Evolutionary conservation across 2,329 filamentous ascomycete genomes (phyloP).

Genomic region (Neoscytalidium dimidiatum): DNA sequence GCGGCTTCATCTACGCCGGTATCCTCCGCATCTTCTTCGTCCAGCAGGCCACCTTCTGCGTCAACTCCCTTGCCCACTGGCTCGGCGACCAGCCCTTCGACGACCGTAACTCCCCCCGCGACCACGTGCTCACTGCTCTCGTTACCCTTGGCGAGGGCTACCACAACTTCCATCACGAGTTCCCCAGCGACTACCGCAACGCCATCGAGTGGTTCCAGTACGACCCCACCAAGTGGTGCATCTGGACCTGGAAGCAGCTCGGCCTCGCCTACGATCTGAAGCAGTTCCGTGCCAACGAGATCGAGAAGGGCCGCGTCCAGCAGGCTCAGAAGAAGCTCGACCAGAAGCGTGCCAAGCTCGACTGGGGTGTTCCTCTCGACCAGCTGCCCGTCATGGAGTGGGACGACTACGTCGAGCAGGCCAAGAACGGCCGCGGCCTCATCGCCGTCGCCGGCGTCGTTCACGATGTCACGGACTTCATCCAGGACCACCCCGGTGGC

Average conservation of each 20-base stretch:
- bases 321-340: slow-evolving; percentile 49
- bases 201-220: slow-evolving; percentile 40
- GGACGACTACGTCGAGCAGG: slow-evolving; percentile 47
- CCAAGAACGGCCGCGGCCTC: slow-evolving; percentile 44
- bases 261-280: slow-evolving; percentile 46
- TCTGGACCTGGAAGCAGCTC: slow-evolving; percentile 46
- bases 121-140: slow-evolving; percentile 45
- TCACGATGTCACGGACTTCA: slow-evolving; percentile 45
- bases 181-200: slow-evolving; percentile 47
- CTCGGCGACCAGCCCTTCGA: slow-evolving; percentile 50
- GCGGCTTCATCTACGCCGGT: slow-evolving; percentile 54
- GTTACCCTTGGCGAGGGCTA: slow-evolving; percentile 48
- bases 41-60: slow-evolving; percentile 56
- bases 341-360: slow-evolving; percentile 45
- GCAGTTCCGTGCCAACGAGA: slow-evolving; percentile 48
- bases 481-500: slow-evolving; percentile 46
- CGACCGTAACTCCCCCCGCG: slow-evolving; percentile 46
- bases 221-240: slow-evolving; percentile 48
- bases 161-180: slow-evolving; percentile 50
- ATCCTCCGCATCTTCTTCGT: slow-evolving; percentile 56
- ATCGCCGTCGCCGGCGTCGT: slow-evolving; percentile 45
- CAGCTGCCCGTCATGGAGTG: slow-evolving; percentile 47
- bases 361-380: slow-evolving; percentile 47
- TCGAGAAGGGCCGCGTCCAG: slow-evolving; percentile 47
- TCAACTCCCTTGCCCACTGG: slow-evolving; percentile 57